Conservation (phyloP, 495 filamentous ascomycete species). For the Neurospora sp. region DNA sequence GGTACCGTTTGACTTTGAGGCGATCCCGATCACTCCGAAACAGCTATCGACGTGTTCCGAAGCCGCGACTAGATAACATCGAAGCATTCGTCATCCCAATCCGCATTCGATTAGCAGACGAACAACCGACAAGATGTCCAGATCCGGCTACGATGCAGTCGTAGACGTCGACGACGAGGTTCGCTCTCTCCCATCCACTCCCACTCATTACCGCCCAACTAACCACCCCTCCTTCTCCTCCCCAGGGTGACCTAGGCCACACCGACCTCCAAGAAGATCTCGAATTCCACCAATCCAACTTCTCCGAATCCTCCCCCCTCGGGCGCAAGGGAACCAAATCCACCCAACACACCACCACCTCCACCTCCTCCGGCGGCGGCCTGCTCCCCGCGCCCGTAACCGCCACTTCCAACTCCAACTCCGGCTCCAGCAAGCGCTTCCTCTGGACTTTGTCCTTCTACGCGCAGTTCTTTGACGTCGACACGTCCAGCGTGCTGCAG, state of each 20-base stretch:
- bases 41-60: background rate
- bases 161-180: constrained; percentile 88
- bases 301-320: constrained; percentile 44
- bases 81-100: background rate
- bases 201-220: background rate
- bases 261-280: constrained; percentile 97
- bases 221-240: background rate
- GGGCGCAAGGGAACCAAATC: constrained; percentile 35
- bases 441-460: constrained; percentile 93
- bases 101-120: background rate
- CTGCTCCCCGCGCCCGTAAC: constrained; percentile 47
- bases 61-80: background rate
- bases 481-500: constrained; percentile 74
- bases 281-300: constrained; percentile 87
- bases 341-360: background rate
- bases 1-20: background rate
- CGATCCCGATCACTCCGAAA: background rate
- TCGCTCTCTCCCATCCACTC: background rate
- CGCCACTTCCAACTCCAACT: constrained; percentile 30
- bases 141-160: constrained; percentile 89
- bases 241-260: constrained; percentile 89
- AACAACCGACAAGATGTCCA: constrained; percentile 49
- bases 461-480: constrained; percentile 95
- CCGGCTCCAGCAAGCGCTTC: constrained; percentile 56
- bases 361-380: constrained; percentile 45